phyloP scores from a whole-genome alignment of 441 rosid species.

The Populus trichocarpa region DNA sequence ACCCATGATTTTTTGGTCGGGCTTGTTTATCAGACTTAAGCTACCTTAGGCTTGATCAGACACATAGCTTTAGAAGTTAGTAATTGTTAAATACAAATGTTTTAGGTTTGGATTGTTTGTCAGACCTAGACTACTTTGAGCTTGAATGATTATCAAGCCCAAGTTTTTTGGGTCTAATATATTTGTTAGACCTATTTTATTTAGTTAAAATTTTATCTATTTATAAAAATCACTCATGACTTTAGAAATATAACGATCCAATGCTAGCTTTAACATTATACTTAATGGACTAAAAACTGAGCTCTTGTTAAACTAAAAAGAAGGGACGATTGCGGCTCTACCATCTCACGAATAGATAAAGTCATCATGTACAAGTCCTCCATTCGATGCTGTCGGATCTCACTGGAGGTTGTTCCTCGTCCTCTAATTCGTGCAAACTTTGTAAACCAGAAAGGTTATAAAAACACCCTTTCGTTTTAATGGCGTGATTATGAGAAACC shows the following conservation, averaged over 20 bases:
- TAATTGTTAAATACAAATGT: too few relatives aligned
- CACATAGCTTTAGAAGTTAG: too few relatives aligned
- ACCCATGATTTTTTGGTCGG: fast-evolving
- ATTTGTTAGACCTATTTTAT: too few relatives aligned
- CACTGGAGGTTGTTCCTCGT: background rate
- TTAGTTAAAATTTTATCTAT: too few relatives aligned
- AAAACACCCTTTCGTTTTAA: background rate
- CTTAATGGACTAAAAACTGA: too few relatives aligned
- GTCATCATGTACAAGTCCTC: background rate
- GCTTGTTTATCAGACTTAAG: fast-evolving
- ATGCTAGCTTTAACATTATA: too few relatives aligned
- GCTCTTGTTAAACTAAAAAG: too few relatives aligned
- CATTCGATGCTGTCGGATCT: background rate
- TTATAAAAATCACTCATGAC: too few relatives aligned
- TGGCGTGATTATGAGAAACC: background rate
- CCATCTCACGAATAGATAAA: background rate
- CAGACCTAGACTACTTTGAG: fast-evolving
- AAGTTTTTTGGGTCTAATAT: fast-evolving
- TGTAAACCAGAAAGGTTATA: background rate
- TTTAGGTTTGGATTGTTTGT: fast-evolving
- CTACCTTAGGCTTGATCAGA: too few relatives aligned
- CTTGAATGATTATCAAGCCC: fast-evolving
- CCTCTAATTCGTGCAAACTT: background rate
- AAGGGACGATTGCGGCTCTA: background rate
- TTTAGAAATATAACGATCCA: background rate